phyloP scores from a whole-genome alignment of 2,329 filamentous ascomycete species.

The Microdochium bolleyi region DNA sequence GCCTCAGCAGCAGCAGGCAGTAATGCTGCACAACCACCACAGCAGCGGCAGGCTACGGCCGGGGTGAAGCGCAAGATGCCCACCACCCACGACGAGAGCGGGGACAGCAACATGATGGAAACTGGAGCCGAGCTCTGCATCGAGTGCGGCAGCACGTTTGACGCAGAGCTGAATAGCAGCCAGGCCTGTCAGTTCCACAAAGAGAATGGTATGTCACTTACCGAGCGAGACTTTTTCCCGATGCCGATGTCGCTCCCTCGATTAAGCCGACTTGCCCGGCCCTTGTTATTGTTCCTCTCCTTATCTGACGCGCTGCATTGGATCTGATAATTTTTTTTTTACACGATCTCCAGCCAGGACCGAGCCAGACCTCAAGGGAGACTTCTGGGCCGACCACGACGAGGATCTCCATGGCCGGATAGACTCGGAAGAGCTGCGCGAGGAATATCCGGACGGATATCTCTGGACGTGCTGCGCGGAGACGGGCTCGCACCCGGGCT shows the following conservation, averaged over 20 bases:
- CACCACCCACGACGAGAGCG: not conserved
- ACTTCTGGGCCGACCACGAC: conserved; percentile 20
- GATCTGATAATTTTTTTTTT: no score
- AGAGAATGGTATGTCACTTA: not conserved
- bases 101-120: not conserved
- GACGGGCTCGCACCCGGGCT: conserved; percentile 3
- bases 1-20: not conserved
- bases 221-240: not conserved
- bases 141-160: not conserved
- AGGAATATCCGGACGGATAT: conserved; percentile 17
- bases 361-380: conserved; percentile 11
- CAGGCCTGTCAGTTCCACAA: not conserved
- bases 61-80: not conserved
- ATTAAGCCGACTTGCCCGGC: not conserved
- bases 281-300: no score
- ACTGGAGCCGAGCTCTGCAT: not conserved
- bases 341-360: not conserved
- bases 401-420: conserved; percentile 16
- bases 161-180: not conserved
- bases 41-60: not conserved
- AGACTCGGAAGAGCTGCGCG: conserved; percentile 11
- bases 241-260: not conserved
- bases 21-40: no score
- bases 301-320: no score
- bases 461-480: conserved; percentile 18